These are phyloP conservation scores for Talaromyces funiculosus DNA, from an alignment of 2,329 filamentous ascomycete species.

Conservation along the genomic window DNA sequence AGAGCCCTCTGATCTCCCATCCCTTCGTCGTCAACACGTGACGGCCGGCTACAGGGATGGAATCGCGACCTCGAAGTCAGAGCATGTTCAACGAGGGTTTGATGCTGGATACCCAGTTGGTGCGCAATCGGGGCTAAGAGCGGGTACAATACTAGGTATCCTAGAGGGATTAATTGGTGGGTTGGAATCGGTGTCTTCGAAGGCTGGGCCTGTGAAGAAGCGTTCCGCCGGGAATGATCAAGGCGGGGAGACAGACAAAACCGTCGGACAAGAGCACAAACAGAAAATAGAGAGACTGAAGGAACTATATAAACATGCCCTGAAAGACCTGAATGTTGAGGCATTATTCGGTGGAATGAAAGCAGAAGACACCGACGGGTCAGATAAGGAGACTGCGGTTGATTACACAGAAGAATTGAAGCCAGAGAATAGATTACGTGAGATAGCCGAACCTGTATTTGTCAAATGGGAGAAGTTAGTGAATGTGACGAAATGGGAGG, in stretches of 20 bases:
- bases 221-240: slow-evolving; percentile 12
- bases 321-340: slow-evolving; percentile 55
- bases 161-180: slow-evolving; percentile 61
- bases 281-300: slow-evolving; percentile 28
- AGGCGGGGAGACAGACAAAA: no score
- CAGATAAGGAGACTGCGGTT: background rate
- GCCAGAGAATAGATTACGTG: slow-evolving; percentile 24
- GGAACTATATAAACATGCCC: slow-evolving; percentile 42
- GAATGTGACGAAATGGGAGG: slow-evolving; percentile 32
- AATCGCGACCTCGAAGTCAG: slow-evolving; percentile 66
- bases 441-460: slow-evolving; percentile 27
- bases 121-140: slow-evolving; percentile 68
- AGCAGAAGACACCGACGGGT: slow-evolving; percentile 6
- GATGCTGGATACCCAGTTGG: slow-evolving; percentile 86
- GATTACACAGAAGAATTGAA: slow-evolving; percentile 16
- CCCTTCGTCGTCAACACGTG: slow-evolving; percentile 68
- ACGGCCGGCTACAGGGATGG: slow-evolving; percentile 91
- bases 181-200: slow-evolving; percentile 21
- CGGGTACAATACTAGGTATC: slow-evolving; percentile 69
- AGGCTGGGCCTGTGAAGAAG: slow-evolving; percentile 23
- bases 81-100: slow-evolving; percentile 77
- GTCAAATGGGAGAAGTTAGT: slow-evolving; percentile 28
- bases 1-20: slow-evolving; percentile 63
- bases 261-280: no score
- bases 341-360: slow-evolving; percentile 52